Base-by-base conservation (phyloP, 2,329 filamentous ascomycete genomes). In the Aureobasidium sp. region DNA sequence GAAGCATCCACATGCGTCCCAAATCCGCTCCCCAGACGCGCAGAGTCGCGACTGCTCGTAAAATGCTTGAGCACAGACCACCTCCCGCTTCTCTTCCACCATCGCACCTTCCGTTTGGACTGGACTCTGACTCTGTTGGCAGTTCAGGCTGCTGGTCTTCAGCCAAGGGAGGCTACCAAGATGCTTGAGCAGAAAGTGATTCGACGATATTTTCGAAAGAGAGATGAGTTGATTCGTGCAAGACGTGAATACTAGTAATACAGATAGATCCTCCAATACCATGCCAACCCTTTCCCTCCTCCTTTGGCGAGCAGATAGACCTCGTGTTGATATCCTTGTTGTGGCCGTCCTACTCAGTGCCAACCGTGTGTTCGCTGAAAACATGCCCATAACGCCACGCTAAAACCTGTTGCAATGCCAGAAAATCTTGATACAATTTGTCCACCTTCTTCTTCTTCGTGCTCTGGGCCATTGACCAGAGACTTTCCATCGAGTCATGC, bases 141-240 rank as follows among this genome's bases (percentile, higher is more conserved):
- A 8, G n/a, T 17, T n/a, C 15, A 9, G 14, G 14, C 20, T 31
- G 27, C 7, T 48, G 15, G 22, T 17, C 12, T 27, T 31, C 29
- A 1, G 12, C 5, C 14, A 5, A 49, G 31, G 14, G 14, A 51
- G 8, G 42, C 22, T 20, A 25, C n/a, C 14, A 51, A 9, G n/a
- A 15, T 36, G 20, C 2, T 15, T 9, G 12, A 1, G 14, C n/a
- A n/a, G 39, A 27, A 17, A 20, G 27, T 15, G 41, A 4, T 9
- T 31, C n/a, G 27, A 6, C 31, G 12, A 17, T 17, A n/a, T 22
- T 9, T 5, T 4, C n/a, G 42, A 48, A 49, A 49, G n/a, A 49
- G 56, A 59, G 56, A 59, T 49, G 56, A 48, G 56, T 59, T 59
- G 42, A 20, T 44, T 59, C 56, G 42, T 44, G 47, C 31, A 45